phyloP scores from a whole-genome alignment of 2,329 filamentous ascomycete genomes.

The Penicillium griseofulvum region DNA sequence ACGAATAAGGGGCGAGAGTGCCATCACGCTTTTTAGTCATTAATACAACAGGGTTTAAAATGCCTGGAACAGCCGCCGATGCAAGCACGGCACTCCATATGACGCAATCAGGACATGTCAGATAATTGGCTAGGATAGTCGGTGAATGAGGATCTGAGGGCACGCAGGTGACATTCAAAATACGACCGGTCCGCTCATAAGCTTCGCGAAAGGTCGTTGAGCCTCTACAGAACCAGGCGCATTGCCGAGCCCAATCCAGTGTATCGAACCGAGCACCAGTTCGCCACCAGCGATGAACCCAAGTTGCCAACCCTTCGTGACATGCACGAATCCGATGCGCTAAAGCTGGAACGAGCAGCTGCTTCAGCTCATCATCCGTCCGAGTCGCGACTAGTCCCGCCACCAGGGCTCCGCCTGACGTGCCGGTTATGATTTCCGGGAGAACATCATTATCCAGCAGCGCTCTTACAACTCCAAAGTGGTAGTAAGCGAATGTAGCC shows the following conservation, averaged over 20 bases:
- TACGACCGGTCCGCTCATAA: conserved; percentile 87
- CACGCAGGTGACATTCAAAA: conserved; percentile 93
- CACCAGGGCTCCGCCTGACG: conserved; percentile 87
- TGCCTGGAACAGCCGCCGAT: conserved; percentile 92
- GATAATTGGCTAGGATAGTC: conserved; percentile 89
- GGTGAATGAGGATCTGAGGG: conserved; percentile 93
- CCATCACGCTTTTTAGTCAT: conserved; percentile 82
- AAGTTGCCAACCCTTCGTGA: conserved; percentile 70
- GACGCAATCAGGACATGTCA: conserved; percentile 93
- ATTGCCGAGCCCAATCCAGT: conserved; percentile 81
- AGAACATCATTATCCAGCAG: conserved; percentile 80
- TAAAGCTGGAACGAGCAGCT: conserved; percentile 81
- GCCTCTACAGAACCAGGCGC: conserved; percentile 85
- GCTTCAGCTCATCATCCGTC: conserved; percentile 85
- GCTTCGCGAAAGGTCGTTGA: conserved; percentile 94
- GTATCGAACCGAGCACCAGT: conserved; percentile 94
- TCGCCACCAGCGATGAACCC: conserved; percentile 81
- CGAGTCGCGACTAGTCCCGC: conserved; percentile 83
- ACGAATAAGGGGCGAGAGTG: conserved; percentile 81
- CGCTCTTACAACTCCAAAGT: conserved; percentile 88
- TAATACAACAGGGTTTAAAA: conserved; percentile 90
- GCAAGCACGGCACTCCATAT: conserved; percentile 97
- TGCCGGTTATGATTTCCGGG: conserved; percentile 93
- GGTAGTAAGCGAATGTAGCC: conserved; percentile 93
- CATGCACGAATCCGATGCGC: conserved; percentile 82